phyloP scores from a whole-genome alignment of 441 rosid species.

The Eutrema salsugineum region DNA sequence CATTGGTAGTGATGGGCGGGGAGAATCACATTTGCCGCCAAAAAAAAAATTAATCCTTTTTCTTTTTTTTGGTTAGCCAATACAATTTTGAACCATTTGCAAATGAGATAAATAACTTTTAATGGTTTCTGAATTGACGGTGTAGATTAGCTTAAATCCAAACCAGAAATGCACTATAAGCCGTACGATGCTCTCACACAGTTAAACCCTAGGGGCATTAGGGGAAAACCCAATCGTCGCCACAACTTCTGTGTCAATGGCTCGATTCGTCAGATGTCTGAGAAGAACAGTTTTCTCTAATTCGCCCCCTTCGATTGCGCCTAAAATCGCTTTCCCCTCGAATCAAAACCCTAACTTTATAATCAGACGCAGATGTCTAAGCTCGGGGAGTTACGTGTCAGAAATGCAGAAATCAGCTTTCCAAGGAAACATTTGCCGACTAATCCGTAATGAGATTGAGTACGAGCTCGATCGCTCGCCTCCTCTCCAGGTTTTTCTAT shows the following conservation, averaged over 20 bases:
- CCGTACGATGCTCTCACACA: slow-evolving; percentile 28
- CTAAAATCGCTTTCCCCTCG: not conserved
- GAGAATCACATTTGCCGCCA: slow-evolving; percentile 14
- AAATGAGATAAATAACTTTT: not conserved
- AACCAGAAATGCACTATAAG: not conserved
- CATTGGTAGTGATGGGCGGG: slow-evolving; percentile 13
- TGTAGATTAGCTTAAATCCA: not conserved
- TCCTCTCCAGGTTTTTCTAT: slow-evolving; percentile 41
- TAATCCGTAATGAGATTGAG: slow-evolving; percentile 51
- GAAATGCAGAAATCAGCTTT: slow-evolving; percentile 66
- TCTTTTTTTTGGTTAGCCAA: not conserved
- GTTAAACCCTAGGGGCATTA: slow-evolving; percentile 26
- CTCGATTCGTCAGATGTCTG: slow-evolving; percentile 37
- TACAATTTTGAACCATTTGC: not conserved
- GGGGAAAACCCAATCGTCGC: not conserved
- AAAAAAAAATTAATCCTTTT: not conserved
- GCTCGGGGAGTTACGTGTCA: slow-evolving; percentile 43
- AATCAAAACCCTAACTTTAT: slow-evolving; percentile 7
- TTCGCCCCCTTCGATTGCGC: slow-evolving; percentile 17
- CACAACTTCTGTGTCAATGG: slow-evolving; percentile 29
- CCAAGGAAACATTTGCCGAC: slow-evolving; percentile 45
- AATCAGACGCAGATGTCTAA: slow-evolving; percentile 7
- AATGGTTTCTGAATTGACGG: not conserved
- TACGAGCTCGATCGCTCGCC: slow-evolving; percentile 52
- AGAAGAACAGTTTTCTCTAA: slow-evolving; percentile 28